phyloP scores from a whole-genome alignment of 2,329 filamentous ascomycete genomes.

The Trichoderma oligosporum region DNA sequence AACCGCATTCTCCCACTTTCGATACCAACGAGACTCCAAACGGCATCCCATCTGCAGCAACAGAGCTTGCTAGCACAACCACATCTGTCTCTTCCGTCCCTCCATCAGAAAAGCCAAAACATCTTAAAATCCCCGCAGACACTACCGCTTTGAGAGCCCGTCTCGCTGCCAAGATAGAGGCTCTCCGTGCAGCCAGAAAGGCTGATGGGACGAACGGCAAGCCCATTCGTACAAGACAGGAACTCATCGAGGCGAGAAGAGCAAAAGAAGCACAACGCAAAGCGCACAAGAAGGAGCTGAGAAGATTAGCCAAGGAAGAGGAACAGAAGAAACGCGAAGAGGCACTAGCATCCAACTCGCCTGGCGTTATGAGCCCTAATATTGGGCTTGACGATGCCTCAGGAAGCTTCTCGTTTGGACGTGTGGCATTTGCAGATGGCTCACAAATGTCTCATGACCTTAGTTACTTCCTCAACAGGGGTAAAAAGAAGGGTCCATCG shows the following conservation, averaged over 20 bases:
- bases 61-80: conserved; percentile 52
- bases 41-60: conserved; percentile 35
- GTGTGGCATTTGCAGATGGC: conserved; percentile 86
- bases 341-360: conserved; percentile 60
- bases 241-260: conserved; percentile 84
- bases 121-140: conserved; percentile 64
- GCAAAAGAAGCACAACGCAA: conserved; percentile 84
- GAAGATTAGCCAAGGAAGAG: conserved; percentile 72
- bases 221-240: conserved; percentile 75
- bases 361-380: conserved; percentile 54
- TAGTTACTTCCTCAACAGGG: conserved; percentile 50
- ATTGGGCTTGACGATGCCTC: conserved; percentile 48
- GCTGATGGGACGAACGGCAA: conserved; percentile 80
- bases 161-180: conserved; percentile 77
- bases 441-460: conserved; percentile 71
- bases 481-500: conserved; percentile 74
- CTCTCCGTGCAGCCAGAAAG: conserved; percentile 79
- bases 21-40: conserved; percentile 49
- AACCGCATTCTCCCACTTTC: conserved; percentile 49
- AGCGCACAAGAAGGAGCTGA: conserved; percentile 81
- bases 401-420: conserved; percentile 82
- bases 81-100: conserved; percentile 68
- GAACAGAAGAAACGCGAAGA: conserved; percentile 66
- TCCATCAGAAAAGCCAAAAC: conserved; percentile 59
- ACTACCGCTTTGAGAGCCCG: conserved; percentile 73